Evolutionary conservation across 805 yeast species (phyloP).

Genomic region (Scheffersomyces stipitis): DNA sequence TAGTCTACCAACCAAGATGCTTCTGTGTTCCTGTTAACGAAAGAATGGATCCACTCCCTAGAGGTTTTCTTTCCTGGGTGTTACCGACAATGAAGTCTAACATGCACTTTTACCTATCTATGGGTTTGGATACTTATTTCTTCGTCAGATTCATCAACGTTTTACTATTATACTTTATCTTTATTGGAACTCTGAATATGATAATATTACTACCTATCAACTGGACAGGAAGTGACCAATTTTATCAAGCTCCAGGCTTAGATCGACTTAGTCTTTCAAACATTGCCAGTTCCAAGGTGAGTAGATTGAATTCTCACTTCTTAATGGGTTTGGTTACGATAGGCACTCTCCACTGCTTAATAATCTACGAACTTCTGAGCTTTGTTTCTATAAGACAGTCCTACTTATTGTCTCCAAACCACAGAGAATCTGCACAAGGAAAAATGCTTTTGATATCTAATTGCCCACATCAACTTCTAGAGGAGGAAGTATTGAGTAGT

Average conservation of each 20-base stretch:
- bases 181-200: slow-evolving; percentile 53
- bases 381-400: slow-evolving; percentile 50
- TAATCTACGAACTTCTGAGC: slow-evolving; percentile 55
- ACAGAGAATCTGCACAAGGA: slow-evolving; percentile 23
- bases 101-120: slow-evolving; percentile 43
- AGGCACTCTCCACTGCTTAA: slow-evolving; percentile 52
- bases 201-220: slow-evolving; percentile 69
- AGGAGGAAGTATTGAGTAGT: slow-evolving; percentile 21
- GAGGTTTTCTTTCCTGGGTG: slow-evolving; percentile 59
- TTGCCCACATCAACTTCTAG: slow-evolving; percentile 38
- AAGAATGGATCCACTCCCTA: slow-evolving; percentile 36
- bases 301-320: slow-evolving; percentile 61
- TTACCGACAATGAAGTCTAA: slow-evolving; percentile 39
- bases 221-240: slow-evolving; percentile 34
- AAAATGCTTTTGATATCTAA: slow-evolving; percentile 43
- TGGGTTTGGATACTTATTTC: slow-evolving; percentile 76
- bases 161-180: slow-evolving; percentile 49
- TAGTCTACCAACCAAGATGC: slow-evolving; percentile 56
- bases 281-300: slow-evolving; percentile 52
- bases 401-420: slow-evolving; percentile 30
- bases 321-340: slow-evolving; percentile 56
- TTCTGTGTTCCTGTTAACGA: slow-evolving; percentile 41
- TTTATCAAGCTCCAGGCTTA: slow-evolving; percentile 46
- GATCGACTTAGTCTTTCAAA: slow-evolving; percentile 74
- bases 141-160: slow-evolving; percentile 62